A percentile compares a stretch with the other conserved stretches of the same genome.
These are phyloP conservation scores for Bacterosira constricta DNA, from an alignment of 108 stramenopile species.

Conservation along the genomic window DNA sequence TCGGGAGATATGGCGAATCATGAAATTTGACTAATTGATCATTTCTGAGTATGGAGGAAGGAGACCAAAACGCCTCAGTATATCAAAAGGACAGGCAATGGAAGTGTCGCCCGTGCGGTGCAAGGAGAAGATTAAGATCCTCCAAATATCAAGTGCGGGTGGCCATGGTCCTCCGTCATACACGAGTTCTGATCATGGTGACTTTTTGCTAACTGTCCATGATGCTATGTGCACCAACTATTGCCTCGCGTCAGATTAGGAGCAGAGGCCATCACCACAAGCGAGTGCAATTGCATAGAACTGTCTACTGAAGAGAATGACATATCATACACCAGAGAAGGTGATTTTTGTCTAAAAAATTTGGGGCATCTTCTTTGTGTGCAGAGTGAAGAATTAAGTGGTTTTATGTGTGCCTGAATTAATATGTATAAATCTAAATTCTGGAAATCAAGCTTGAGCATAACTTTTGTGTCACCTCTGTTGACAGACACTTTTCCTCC, in stretches of 20 bases:
- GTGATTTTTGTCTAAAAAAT: slow-evolving; percentile 17
- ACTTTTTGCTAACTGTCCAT: slow-evolving; percentile 6
- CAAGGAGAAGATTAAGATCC: not conserved
- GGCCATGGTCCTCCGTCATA: slow-evolving; percentile 2
- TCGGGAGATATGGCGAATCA: slow-evolving; percentile 13
- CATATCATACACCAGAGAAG: slow-evolving; percentile 3
- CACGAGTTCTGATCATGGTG: not conserved
- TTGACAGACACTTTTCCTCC: too few relatives aligned
- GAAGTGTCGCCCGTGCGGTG: slow-evolving; percentile 21
- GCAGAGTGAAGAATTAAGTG: slow-evolving; percentile 6
- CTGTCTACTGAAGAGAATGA: slow-evolving; percentile 5
- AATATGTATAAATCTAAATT: too few relatives aligned
- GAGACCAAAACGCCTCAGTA: slow-evolving; percentile 4
- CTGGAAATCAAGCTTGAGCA: too few relatives aligned
- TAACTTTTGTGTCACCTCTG: too few relatives aligned
- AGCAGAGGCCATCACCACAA: not conserved
- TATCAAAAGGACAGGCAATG: slow-evolving; percentile 17
- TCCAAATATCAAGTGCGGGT: not conserved
- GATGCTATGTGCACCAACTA: slow-evolving; percentile 20
- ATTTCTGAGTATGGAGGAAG: slow-evolving; percentile 1
- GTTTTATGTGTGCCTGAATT: slow-evolving; percentile 6
- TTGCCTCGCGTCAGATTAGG: slow-evolving; percentile 26
- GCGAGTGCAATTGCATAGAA: slow-evolving; percentile 15
- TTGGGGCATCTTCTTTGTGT: not conserved
- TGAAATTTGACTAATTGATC: slow-evolving; percentile 13